Base-by-base conservation (phyloP, 352 stramenopile species). In the Lagenidium giganteum region DNA sequence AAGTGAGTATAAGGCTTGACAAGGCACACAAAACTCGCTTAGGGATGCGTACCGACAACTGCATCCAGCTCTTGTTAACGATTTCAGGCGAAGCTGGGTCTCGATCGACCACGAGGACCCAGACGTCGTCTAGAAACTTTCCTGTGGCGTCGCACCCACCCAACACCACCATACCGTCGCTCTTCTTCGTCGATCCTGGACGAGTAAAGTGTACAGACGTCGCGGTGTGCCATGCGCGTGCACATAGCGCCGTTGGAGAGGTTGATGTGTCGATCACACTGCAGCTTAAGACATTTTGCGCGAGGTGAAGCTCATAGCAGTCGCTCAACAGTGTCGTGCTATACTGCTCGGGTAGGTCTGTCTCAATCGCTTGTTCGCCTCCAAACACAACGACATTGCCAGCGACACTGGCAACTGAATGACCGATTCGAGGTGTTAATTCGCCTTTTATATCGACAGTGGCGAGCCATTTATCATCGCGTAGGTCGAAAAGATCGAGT, bases 401-500 rank as follows among this genome's bases (percentile, higher is more conserved):
- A 23, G 65, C 44, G 13, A 87, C 34, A 8, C 57, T 73, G 42
- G 72, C 53, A 24, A 66, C 49, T 3, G 61, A 70, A 35, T 76
- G 70, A n/a, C 79, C 73, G 16, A 84, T 66, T 24, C 73, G 67
- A 6, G 68, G 65, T 23, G 57, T 49, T 14, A 91, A 33, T 3
- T 59, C 54, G 9, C 76, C 76, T 14, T 75, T 51, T 4, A 87
- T 59, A 51, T 89, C 76, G 29, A 79, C 83, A 32, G 49, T 54
- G n/a, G 51, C 60, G 24, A 88, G 34, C 72, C 74, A 87, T 25
- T 52, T 60, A n/a, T 67, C 31, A 0, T 52, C 61, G 4, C 16
- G 31, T 20, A 82, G 30, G 25, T 88, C 76, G 38, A 89, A 91
- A 8, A 91, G 42, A 39, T 85, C 70, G 6, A 87, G 35, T 3